phyloP scores from a whole-genome alignment of 2,329 filamentous ascomycete genomes.

The Daldinia sp. region DNA sequence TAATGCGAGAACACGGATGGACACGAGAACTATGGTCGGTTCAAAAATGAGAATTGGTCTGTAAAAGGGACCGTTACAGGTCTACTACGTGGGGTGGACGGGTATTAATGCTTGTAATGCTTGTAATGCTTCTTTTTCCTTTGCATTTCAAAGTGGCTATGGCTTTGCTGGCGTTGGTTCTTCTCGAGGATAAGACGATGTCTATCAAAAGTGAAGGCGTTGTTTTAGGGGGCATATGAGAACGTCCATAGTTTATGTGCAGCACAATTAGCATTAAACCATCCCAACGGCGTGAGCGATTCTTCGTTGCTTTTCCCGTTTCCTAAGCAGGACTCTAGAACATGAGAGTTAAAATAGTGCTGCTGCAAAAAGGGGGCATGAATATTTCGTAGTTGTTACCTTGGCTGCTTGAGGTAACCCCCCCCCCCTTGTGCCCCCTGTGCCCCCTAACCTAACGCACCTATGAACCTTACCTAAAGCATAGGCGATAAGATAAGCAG shows the following conservation, averaged over 20 bases:
- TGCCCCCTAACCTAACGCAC: no score
- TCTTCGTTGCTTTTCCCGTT: no score
- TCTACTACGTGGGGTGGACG: not conserved
- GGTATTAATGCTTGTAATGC: not conserved
- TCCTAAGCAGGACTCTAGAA: no score
- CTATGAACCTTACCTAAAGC: not conserved
- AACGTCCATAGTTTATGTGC: constrained; percentile 16
- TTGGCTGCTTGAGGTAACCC: no score
- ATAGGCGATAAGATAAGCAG: not conserved
- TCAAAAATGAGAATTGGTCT: constrained; percentile 48
- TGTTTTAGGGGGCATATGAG: constrained; percentile 17
- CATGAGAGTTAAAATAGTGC: no score
- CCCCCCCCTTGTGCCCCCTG: no score
- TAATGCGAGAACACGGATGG: constrained; percentile 69
- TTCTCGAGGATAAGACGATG: constrained; percentile 19
- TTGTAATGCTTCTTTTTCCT: constrained; percentile 2
- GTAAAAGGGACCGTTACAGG: not conserved
- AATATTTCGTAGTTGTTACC: no score
- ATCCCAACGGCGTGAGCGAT: constrained; percentile 1
- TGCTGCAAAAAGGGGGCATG: no score
- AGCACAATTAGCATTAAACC: constrained; percentile 2
- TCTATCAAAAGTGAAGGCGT: constrained; percentile 30
- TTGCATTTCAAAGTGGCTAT: constrained; percentile 19
- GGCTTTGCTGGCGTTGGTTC: constrained; percentile 30
- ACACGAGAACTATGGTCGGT: constrained; percentile 69